Conservation (phyloP, 768 basidiomycete genomes). For the Amanita fuliginea region DNA sequence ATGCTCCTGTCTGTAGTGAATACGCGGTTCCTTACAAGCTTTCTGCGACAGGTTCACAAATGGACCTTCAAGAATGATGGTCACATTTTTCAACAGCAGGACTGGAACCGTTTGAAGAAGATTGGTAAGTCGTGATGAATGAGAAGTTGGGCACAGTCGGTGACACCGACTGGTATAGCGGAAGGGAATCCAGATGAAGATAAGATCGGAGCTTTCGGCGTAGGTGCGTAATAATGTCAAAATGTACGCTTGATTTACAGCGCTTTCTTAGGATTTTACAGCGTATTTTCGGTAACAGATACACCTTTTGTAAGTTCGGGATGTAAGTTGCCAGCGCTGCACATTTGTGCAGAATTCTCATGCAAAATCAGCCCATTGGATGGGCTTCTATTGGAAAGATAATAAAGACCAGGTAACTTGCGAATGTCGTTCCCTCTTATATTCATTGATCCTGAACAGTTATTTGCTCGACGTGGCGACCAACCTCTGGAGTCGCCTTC, state of each 20-base stretch:
- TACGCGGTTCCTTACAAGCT: not conserved
- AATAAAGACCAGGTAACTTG: constrained; percentile 68
- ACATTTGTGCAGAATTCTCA: not conserved
- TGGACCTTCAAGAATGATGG: constrained; percentile 91
- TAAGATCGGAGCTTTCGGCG: constrained; percentile 93
- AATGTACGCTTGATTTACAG: not conserved
- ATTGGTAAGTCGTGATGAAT: constrained; percentile 49
- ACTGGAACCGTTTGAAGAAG: constrained; percentile 85
- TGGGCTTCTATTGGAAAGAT: constrained; percentile 96
- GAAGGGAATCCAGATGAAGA: constrained; percentile 92
- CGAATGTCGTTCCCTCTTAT: not conserved
- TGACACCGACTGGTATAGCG: constrained; percentile 29
- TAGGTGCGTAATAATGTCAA: constrained; percentile 33
- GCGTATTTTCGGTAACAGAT: constrained; percentile 74
- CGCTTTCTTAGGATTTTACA: constrained; percentile 51
- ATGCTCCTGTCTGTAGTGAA: constrained; percentile 11
- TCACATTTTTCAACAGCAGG: constrained; percentile 67
- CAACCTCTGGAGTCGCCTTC: constrained; percentile 29
- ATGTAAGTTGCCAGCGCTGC: constrained; percentile 25
- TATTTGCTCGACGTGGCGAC: constrained; percentile 73
- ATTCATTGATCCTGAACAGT: constrained; percentile 25
- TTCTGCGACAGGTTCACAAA: constrained; percentile 46
- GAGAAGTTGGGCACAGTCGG: not conserved
- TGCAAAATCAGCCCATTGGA: constrained; percentile 57
- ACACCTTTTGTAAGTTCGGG: constrained; percentile 77